A percentile compares a stretch with the other conserved stretches of the same genome.
Evolutionary conservation across 1,139 yeast species (phyloP).

Genomic region (Nakaseomyces bracarensis): DNA sequence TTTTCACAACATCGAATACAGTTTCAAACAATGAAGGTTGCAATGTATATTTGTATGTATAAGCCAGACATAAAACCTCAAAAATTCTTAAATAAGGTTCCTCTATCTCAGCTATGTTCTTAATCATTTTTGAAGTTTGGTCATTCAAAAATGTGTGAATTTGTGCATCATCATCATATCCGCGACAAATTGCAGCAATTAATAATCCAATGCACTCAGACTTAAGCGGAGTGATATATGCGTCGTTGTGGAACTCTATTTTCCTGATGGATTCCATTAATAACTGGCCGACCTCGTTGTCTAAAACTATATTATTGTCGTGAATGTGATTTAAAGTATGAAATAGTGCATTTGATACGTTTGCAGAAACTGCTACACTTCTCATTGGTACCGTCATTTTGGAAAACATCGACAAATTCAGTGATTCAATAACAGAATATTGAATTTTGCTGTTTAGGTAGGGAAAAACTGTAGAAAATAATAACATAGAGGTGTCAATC

Average conservation of each 20-base stretch:
- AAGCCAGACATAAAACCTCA: slow-evolving; percentile 51
- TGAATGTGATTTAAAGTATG: slow-evolving; percentile 39
- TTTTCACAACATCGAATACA: slow-evolving; percentile 50
- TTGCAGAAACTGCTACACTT: slow-evolving; percentile 48
- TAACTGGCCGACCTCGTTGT: slow-evolving; percentile 41
- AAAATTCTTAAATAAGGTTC: slow-evolving; percentile 64
- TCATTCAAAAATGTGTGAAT: slow-evolving; percentile 33
- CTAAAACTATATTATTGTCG: slow-evolving; percentile 30
- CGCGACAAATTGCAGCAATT: slow-evolving; percentile 33
- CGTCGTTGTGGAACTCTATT: slow-evolving; percentile 35
- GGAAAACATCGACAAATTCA: slow-evolving; percentile 47
- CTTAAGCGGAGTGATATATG: slow-evolving; percentile 42
- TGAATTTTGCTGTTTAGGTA: slow-evolving; percentile 73
- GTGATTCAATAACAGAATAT: slow-evolving; percentile 72
- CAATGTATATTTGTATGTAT: slow-evolving; percentile 45
- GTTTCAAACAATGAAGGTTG: slow-evolving; percentile 37
- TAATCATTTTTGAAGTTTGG: slow-evolving; percentile 47
- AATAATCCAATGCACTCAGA: slow-evolving; percentile 63
- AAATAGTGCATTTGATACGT: slow-evolving; percentile 56
- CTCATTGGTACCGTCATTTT: slow-evolving; percentile 33
- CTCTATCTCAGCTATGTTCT: slow-evolving; percentile 50
- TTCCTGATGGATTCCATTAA: slow-evolving; percentile 51
- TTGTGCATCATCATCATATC: slow-evolving; percentile 17
- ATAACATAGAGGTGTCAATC: slow-evolving; percentile 68
- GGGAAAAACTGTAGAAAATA: slow-evolving; percentile 67